A percentile compares a stretch with the other conserved stretches of the same genome.
phyloP scores from a whole-genome alignment of 2,329 filamentous ascomycete genomes.

The Fusarium compactum region DNA sequence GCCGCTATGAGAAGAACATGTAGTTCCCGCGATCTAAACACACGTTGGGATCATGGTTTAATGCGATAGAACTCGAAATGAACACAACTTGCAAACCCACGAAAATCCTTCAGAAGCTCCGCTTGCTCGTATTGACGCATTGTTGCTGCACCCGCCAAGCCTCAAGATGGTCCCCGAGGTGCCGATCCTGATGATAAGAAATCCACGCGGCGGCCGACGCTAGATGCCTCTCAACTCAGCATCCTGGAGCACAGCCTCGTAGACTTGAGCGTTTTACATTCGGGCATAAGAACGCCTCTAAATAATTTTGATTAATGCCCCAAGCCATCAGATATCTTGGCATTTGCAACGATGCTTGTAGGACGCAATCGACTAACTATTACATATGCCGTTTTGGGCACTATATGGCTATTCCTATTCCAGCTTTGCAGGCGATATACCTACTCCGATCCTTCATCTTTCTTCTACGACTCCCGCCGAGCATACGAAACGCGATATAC shows the following conservation, averaged over 20 bases:
- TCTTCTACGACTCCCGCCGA: conserved; percentile 42
- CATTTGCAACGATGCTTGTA: background rate
- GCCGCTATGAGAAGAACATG: too few species aligned
- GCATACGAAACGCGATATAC: conserved; percentile 47
- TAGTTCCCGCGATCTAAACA: too few species aligned
- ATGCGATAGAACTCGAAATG: too few species aligned
- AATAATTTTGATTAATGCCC: background rate
- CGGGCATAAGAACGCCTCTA: background rate
- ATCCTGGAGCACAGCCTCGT: background rate
- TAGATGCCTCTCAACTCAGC: background rate
- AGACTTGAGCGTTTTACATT: background rate
- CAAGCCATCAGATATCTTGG: background rate
- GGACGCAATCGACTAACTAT: background rate
- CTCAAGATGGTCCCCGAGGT: background rate
- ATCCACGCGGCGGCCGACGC: conserved; percentile 10
- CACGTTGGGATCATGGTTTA: too few species aligned
- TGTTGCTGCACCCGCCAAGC: background rate
- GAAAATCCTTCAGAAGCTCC: too few species aligned
- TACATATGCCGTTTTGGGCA: background rate
- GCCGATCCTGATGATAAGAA: background rate
- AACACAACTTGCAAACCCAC: too few species aligned
- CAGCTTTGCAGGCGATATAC: conserved; percentile 38
- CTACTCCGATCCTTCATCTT: conserved; percentile 44
- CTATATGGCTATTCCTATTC: conserved; percentile 39
- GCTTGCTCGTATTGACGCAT: background rate